These are phyloP conservation scores for Aspergillus hiratsukae DNA, from an alignment of 2,329 filamentous ascomycete species.

Conservation along the genomic window DNA sequence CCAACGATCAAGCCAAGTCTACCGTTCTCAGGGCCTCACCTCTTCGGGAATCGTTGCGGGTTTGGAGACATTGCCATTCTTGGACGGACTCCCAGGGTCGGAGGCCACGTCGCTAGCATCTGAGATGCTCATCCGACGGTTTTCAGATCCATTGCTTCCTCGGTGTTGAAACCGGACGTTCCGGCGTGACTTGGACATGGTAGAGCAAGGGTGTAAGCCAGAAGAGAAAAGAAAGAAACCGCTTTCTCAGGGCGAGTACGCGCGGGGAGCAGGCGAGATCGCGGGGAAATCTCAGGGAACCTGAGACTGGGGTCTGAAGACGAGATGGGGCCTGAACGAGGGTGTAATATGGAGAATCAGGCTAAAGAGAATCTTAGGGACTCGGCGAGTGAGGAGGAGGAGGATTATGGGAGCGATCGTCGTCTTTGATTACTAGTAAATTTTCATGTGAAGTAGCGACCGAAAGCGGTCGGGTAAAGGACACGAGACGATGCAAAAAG, in stretches of 20 bases:
- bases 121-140: constrained; percentile 51
- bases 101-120: constrained; percentile 52
- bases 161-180: constrained; percentile 59
- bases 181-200: constrained; percentile 52
- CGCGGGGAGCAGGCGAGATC: constrained; percentile 5
- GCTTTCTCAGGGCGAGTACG: constrained; percentile 2
- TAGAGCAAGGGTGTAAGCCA: constrained; percentile 7
- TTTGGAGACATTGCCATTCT: constrained; percentile 37
- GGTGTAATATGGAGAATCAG: not conserved
- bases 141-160: constrained; percentile 38
- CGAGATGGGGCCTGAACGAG: not conserved
- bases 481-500: not conserved
- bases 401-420: constrained; percentile 14
- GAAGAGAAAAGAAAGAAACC: constrained; percentile 4
- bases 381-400: constrained; percentile 1
- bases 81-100: constrained; percentile 48
- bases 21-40: constrained; percentile 18
- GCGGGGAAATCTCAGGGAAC: not conserved
- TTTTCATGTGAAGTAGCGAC: constrained; percentile 31
- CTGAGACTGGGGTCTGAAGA: not conserved
- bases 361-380: not conserved
- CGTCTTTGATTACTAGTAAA: constrained; percentile 12
- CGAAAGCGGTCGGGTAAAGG: constrained; percentile 22
- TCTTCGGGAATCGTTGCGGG: constrained; percentile 33
- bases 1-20: not conserved